Base-by-base conservation (phyloP, 352 stramenopile genomes). In the Pythium phragmitis region DNA sequence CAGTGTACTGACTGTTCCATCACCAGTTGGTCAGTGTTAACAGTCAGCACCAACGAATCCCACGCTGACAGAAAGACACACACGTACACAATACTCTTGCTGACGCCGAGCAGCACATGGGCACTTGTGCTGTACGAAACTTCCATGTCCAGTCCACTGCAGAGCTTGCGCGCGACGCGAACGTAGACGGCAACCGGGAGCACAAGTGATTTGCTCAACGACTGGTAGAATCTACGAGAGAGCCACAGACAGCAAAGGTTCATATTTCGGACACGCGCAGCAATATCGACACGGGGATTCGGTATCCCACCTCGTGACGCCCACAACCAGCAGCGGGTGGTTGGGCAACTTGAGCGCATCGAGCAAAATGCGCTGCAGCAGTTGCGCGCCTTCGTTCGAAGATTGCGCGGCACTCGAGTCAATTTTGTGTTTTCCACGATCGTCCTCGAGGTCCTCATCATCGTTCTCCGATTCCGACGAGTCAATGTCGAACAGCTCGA, bases 401-500 rank as follows among this genome's bases (percentile, higher is more conserved):
- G 52, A 61, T 34, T 62, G 49, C 6, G 46, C 19, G 11, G 28
- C 43, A 14, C 21, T 37, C 39, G 39, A n/a, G 5, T 46, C 39
- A 6, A 19, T n/a, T 26, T 39, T 33, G 11, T 51, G 23, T 1
- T 51, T 50, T 14, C 23, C 65, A 39, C 7, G 26, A 16, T n/a
- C 4, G 7, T 53, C 48, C 1, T 87, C 76, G 4, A 82, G 69
- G 6, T 58, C 70, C 57, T 88, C 77, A 8, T 78, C 77, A 21
- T 88, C 77, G 8, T 78, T 75, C 23, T 85, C 76, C 12, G 78
- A 88, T 57, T 84, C 83, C 1, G 85, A 87, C n/a, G 80, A 90
- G 62, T 90, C 76, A 55, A 85, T 82, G 66, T 95, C 87, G 54
- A 93, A 91, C 23, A 95, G 65, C 63, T 95, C 87, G 49, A 93